Conservation (phyloP, 768 basidiomycete genomes). For the Gloeophyllum trabeum region DNA sequence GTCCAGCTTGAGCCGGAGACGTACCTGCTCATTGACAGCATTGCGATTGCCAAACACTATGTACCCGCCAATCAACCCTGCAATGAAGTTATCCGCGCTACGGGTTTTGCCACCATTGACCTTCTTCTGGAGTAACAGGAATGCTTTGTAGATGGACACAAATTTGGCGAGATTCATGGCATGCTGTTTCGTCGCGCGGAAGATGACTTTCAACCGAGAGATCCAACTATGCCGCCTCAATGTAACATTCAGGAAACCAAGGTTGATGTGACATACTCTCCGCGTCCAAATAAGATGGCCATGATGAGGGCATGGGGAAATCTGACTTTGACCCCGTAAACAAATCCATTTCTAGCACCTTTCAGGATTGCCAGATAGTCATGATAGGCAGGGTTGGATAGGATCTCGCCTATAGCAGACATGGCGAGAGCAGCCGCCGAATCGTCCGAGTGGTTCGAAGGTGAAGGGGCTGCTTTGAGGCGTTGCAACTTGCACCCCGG, state of each 20-base stretch:
- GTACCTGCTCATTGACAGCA: constrained; percentile 86
- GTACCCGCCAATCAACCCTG: constrained; percentile 88
- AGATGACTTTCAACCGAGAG: constrained; percentile 56
- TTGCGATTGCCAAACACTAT: constrained; percentile 78
- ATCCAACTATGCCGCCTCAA: constrained; percentile 43
- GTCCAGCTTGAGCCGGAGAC: constrained; percentile 11
- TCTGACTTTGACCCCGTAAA: constrained; percentile 84
- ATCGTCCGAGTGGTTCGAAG: neutral
- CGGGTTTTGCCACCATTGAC: constrained; percentile 76
- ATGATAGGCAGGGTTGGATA: constrained; percentile 68
- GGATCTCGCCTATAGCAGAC: constrained; percentile 21
- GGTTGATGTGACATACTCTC: constrained; percentile 51
- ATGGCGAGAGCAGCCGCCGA: constrained; percentile 11
- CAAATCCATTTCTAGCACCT: constrained; percentile 84
- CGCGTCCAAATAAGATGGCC: constrained; percentile 88
- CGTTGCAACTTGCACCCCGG: too few species aligned
- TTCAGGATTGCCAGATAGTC: constrained; percentile 91
- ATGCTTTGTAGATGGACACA: constrained; percentile 84
- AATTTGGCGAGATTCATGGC: constrained; percentile 90
- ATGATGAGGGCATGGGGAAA: constrained; percentile 97
- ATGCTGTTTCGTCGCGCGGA: constrained; percentile 81
- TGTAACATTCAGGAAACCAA: constrained; percentile 3
- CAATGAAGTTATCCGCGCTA: constrained; percentile 77
- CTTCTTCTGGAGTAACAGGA: constrained; percentile 75
- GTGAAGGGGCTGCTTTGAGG: too few species aligned